Conservation (phyloP, 1,139 yeast genomes). For the Geotrichum histeridarum region DNA sequence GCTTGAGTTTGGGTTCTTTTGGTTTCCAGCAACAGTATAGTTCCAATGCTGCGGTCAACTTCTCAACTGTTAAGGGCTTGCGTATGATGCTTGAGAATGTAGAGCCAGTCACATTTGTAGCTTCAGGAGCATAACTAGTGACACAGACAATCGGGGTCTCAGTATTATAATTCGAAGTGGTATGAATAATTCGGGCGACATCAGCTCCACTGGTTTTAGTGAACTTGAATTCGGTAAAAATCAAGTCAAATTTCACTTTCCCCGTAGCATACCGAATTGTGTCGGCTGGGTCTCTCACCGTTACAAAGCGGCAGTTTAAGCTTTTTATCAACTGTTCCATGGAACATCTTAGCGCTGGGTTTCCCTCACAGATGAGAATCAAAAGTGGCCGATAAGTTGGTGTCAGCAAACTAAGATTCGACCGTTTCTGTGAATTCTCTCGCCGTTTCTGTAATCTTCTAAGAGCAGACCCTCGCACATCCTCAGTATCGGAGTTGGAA, state of each 20-base stretch:
- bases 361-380: slow-evolving; percentile 78
- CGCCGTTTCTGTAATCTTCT: slow-evolving; percentile 55
- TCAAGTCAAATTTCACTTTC: slow-evolving; percentile 75
- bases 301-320: slow-evolving; percentile 77
- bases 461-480: slow-evolving; percentile 41
- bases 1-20: neutral
- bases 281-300: slow-evolving; percentile 77
- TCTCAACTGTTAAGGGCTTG: slow-evolving; percentile 58
- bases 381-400: slow-evolving; percentile 44
- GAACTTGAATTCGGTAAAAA: slow-evolving; percentile 67
- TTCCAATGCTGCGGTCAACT: slow-evolving; percentile 37
- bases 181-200: slow-evolving; percentile 69
- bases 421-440: slow-evolving; percentile 42
- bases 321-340: slow-evolving; percentile 59
- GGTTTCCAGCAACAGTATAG: slow-evolving; percentile 33
- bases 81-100: slow-evolving; percentile 69
- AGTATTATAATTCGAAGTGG: slow-evolving; percentile 69
- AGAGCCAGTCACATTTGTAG: slow-evolving; percentile 38
- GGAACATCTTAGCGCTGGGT: slow-evolving; percentile 72
- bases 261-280: slow-evolving; percentile 77
- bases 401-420: slow-evolving; percentile 20
- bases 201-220: slow-evolving; percentile 62
- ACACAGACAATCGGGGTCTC: slow-evolving; percentile 73
- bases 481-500: slow-evolving; percentile 67
- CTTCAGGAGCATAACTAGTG: slow-evolving; percentile 70